phyloP scores from a whole-genome alignment of 2,329 filamentous ascomycete species.

The Arthroderma sp. region DNA sequence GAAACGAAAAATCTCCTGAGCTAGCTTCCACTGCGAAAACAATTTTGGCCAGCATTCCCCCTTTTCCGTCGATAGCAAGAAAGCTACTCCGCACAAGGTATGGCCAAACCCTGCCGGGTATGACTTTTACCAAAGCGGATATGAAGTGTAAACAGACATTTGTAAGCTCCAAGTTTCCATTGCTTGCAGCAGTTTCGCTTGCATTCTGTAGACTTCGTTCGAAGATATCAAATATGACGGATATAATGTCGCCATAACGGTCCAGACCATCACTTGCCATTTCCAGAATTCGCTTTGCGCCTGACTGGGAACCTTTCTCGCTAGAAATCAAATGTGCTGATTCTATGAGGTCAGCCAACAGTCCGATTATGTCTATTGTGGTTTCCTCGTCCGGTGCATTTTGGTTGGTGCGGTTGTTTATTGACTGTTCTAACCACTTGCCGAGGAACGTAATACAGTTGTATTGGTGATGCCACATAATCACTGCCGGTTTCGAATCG shows the following conservation, averaged over 20 bases:
- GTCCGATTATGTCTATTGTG: slow-evolving; percentile 57
- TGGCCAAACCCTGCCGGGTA: slow-evolving; percentile 79
- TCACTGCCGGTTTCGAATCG: slow-evolving; percentile 61
- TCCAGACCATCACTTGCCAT: slow-evolving; percentile 38
- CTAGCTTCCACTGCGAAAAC: slow-evolving; percentile 73
- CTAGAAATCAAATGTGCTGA: slow-evolving; percentile 20
- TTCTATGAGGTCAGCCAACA: slow-evolving; percentile 59
- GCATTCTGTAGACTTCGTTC: slow-evolving; percentile 47
- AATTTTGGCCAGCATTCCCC: slow-evolving; percentile 63
- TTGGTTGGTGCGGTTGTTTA: slow-evolving; percentile 36
- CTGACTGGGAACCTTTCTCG: slow-evolving; percentile 23
- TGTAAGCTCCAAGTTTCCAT: slow-evolving; percentile 52
- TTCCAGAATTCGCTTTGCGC: slow-evolving; percentile 33
- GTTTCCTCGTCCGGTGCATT: slow-evolving; percentile 46
- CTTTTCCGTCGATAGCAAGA: slow-evolving; percentile 61
- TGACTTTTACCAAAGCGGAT: slow-evolving; percentile 54
- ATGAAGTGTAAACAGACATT: slow-evolving; percentile 72
- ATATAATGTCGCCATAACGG: slow-evolving; percentile 53
- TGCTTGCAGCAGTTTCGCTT: slow-evolving; percentile 46
- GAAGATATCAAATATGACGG: slow-evolving; percentile 71
- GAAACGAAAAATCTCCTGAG: slow-evolving; percentile 60
- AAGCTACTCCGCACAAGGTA: slow-evolving; percentile 71
- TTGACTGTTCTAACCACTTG: slow-evolving; percentile 44
- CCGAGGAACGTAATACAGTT: slow-evolving; percentile 70
- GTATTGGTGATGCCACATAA: slow-evolving; percentile 61